Base-by-base conservation (phyloP, 495 filamentous ascomycete species). In the Tuber umbilicatum region DNA sequence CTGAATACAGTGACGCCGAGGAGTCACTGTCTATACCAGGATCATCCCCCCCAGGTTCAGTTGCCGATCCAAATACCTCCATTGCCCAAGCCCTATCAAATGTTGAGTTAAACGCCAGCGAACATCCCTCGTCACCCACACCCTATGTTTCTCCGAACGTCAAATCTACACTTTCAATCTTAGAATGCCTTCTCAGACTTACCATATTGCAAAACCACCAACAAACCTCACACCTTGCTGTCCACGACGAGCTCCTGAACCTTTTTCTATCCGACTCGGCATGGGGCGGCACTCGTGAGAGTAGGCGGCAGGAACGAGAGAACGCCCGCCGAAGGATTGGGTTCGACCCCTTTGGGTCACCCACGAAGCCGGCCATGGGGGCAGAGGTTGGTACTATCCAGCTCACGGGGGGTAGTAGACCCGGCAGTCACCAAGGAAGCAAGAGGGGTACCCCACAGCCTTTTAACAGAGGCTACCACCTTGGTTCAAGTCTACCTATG, bases 191-290 rank as follows among this genome's bases (percentile, higher is more conserved):
- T 60, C 89, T 99, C 73, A 94, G 96, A 73, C 89, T 99, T 37
- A 92, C 91, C 12, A 91, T 93, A 68, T 87, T 98, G n/a, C 95
- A 98, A 83, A 94, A 98, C 85, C 97, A 95, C 84, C 93, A 97
- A 81, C 96, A 99, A 87, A 87, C 90, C 64, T 93, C 93, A 1
- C 96, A 99, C 79, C 88, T 98, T 42, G 88, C 93, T 45, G 96
- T 97, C 79, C 92, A 91, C n/a, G 96, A 99, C 81, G 93, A 99
- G 82, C 88, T 97, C 12, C 86, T 98, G 23, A 94, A 90, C 73
- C 97, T 98, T 86, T 99, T 98, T 86, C 87, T 99, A 47, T 91
- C 89, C 0, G 88, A 89, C 68, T 92, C 91, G 7, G 93, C 89
- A 75, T 89, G 91, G 31, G 92, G 91, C 0, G 86, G 89, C 42